phyloP scores from a whole-genome alignment of 768 basidiomycete genomes.

The Baorangia bicolor region DNA sequence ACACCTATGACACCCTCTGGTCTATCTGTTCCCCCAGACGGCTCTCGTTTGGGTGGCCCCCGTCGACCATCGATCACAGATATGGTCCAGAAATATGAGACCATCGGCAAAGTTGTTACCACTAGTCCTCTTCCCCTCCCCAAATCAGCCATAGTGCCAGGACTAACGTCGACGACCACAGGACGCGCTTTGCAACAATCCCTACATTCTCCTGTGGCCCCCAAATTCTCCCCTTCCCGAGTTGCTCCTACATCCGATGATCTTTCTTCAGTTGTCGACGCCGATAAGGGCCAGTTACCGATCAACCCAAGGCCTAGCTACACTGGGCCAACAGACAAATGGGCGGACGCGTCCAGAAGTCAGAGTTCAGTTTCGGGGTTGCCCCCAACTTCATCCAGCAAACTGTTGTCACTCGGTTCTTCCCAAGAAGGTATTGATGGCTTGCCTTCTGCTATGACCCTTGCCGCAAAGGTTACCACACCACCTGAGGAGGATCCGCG shows the following conservation, averaged over 20 bases:
- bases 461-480: conserved; percentile 6
- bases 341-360: conserved; percentile 7
- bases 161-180: conserved; percentile 9
- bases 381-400: conserved; percentile 23
- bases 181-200: conserved; percentile 25
- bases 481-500: conserved; percentile 33
- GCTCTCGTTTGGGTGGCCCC: conserved; percentile 35
- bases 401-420: conserved; percentile 13
- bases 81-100: conserved; percentile 83
- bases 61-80: conserved; percentile 81
- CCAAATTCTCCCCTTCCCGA: conserved; percentile 28
- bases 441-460: conserved; percentile 14
- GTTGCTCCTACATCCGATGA: conserved; percentile 10
- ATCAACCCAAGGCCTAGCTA: conserved; percentile 9
- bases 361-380: conserved; percentile 24
- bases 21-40: conserved; percentile 49
- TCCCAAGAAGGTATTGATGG: conserved; percentile 26
- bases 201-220: conserved; percentile 22
- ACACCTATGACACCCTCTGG: conserved; percentile 33
- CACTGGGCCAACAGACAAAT: conserved; percentile 21
- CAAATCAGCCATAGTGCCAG: conserved; percentile 26
- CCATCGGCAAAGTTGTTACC: conserved; percentile 43
- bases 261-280: conserved; percentile 8
- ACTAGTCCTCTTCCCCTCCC: conserved; percentile 31
- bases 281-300: conserved; percentile 21